Conservation (phyloP, 192 early-diverging fungal species). For the Polychytrium aggregatum region DNA sequence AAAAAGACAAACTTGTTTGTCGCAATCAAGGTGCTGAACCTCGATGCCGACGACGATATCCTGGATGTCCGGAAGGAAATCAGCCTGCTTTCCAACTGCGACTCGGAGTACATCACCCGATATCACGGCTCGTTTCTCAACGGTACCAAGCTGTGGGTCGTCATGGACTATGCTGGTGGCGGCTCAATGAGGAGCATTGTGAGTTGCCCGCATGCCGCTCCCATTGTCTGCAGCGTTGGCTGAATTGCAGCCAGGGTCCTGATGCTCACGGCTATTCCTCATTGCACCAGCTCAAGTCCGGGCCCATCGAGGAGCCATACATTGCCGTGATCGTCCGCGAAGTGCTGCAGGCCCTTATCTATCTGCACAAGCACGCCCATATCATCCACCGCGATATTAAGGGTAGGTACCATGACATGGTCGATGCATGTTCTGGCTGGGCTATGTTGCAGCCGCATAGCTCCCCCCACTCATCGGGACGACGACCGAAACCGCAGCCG, state of each 20-base stretch:
- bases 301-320: slow-evolving; percentile 78
- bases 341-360: slow-evolving; percentile 76
- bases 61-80: slow-evolving; percentile 93
- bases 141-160: slow-evolving; percentile 91
- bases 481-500: too few species aligned
- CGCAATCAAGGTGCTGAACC: slow-evolving; percentile 94
- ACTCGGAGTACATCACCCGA: slow-evolving; percentile 82
- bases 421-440: too few species aligned
- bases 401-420: slow-evolving; percentile 52
- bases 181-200: slow-evolving; percentile 79
- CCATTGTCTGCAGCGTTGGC: not conserved
- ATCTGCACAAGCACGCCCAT: slow-evolving; percentile 76
- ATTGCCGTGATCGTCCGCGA: slow-evolving; percentile 83
- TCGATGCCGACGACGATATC: slow-evolving; percentile 95
- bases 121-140: slow-evolving; percentile 86
- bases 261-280: slow-evolving; percentile 1
- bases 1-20: too few species aligned
- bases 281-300: slow-evolving; percentile 53
- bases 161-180: slow-evolving; percentile 96
- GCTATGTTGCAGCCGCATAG: too few species aligned
- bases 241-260: not conserved
- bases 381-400: slow-evolving; percentile 99
- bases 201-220: slow-evolving; percentile 9
- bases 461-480: too few species aligned
- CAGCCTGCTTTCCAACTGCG: slow-evolving; percentile 72